Evolutionary conservation across 2,329 filamentous ascomycete species (phyloP).

Genomic region (Penicillium sp.): DNA sequence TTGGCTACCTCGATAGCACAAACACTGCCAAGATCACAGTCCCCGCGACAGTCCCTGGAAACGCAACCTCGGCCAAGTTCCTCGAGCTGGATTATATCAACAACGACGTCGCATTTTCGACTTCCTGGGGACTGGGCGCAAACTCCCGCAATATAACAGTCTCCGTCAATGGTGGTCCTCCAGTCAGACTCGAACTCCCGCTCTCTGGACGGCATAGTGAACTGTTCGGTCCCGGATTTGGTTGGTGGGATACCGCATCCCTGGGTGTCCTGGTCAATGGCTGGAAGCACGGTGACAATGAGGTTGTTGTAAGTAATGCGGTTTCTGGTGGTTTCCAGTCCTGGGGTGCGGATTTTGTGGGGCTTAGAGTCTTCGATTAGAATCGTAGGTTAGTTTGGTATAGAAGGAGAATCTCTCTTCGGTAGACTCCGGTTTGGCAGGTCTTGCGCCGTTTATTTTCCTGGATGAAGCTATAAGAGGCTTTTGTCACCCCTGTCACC

Average conservation of each 20-base stretch:
- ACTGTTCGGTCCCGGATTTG: slow-evolving; percentile 45
- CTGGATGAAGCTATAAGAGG: too few relatives aligned
- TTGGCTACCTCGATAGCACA: slow-evolving; percentile 41
- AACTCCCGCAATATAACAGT: slow-evolving; percentile 57
- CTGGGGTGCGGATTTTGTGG: slow-evolving; percentile 42
- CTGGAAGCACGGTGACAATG: slow-evolving; percentile 46
- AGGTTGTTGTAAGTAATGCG: slow-evolving; percentile 40
- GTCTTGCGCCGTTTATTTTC: too few relatives aligned
- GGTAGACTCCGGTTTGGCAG: too few relatives aligned
- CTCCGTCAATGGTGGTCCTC: slow-evolving; percentile 46
- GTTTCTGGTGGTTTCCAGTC: slow-evolving; percentile 27
- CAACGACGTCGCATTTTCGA: slow-evolving; percentile 52
- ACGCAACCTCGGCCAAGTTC: slow-evolving; percentile 33
- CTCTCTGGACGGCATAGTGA: slow-evolving; percentile 43
- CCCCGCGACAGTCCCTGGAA: slow-evolving; percentile 19
- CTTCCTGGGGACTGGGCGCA: slow-evolving; percentile 47
- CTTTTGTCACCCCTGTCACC: too few relatives aligned
- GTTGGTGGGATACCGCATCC: slow-evolving; percentile 55
- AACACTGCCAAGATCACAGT: slow-evolving; percentile 42
- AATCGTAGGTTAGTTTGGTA: neutral
- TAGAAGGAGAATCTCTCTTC: too few relatives aligned
- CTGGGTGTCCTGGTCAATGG: slow-evolving; percentile 50
- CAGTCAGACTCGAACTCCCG: slow-evolving; percentile 54
- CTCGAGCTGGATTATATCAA: slow-evolving; percentile 56
- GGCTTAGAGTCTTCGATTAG: slow-evolving; percentile 33